Evolutionary conservation across 805 yeast species (phyloP).

Genomic region (Jamesozyma gamospora): DNA sequence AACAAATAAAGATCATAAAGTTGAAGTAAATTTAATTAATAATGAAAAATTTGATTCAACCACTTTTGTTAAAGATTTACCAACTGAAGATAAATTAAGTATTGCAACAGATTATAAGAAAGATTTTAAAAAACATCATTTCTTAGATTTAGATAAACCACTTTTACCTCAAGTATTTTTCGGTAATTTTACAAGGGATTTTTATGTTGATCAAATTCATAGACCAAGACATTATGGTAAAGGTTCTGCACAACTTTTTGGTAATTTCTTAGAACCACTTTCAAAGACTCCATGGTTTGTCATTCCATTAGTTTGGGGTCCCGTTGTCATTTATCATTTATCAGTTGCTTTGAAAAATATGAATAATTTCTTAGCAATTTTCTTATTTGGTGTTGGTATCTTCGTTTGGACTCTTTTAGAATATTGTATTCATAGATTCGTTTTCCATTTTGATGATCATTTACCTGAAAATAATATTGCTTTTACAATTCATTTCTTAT

Average conservation of each 20-base stretch:
- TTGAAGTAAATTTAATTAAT: conserved; percentile 45
- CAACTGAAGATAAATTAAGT: conserved; percentile 60
- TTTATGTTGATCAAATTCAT: conserved; percentile 91
- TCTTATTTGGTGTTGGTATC: conserved; percentile 69
- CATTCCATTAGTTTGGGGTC: conserved; percentile 81
- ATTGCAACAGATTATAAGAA: conserved; percentile 67
- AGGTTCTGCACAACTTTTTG: conserved; percentile 93
- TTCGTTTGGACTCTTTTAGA: conserved; percentile 91
- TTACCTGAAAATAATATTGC: conserved; percentile 73
- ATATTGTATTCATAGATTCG: conserved; percentile 76
- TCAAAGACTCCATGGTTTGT: conserved; percentile 92
- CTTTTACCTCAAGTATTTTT: conserved; percentile 69
- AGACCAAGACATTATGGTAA: conserved; percentile 97
- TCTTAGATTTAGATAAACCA: conserved; percentile 78
- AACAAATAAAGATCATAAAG: conserved; percentile 48
- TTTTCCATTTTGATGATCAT: conserved; percentile 84
- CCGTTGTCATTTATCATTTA: conserved; percentile 58
- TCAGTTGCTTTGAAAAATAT: conserved; percentile 46
- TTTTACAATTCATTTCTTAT: conserved; percentile 73
- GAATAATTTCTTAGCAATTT: conserved; percentile 35
- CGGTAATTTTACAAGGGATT: conserved; percentile 72
- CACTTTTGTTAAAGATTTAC: conserved; percentile 48
- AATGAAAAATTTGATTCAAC: conserved; percentile 37
- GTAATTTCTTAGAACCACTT: conserved; percentile 87
- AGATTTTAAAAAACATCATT: conserved; percentile 71